Evolutionary conservation across 192 early-diverging fungal species (phyloP), one percentile per base, ranked within the genome.

Genomic region (Pilobolus umbonatus): DNA sequence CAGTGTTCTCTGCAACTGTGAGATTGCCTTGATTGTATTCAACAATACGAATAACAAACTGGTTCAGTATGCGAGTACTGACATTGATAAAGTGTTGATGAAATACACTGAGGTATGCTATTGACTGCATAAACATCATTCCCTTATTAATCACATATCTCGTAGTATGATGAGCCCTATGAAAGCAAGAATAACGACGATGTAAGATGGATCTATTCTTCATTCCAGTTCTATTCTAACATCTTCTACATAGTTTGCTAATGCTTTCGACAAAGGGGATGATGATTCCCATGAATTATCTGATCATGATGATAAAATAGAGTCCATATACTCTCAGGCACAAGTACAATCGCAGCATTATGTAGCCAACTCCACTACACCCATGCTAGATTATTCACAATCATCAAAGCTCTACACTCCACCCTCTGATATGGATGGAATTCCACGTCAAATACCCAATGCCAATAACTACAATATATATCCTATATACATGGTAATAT

Each of bases 21-120:
- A 97, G 65, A 91, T 97, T 28, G 93, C 87, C 5, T 79, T 97
- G 17, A 89, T 97, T 45, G 90, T 97, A 59, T 95, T 96, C 74
- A 57, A 57, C 30, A 94, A 87, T 74, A 84, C 84, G 25, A 91
- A 90, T 57, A 89, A 93, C 76, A 96, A 96, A 68, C 80, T 97
- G 8, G 86, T 93, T 38, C 91, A 96, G 69, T 97, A 93, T 66
- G 84, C 92, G 0, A 88, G 85, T 21, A 83, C 85, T 29, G 92
- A 97, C 61, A 97, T 97, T 74, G 95, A 97, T 74, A 82, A 85
- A 54, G 89, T 96, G 39, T 68, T 96, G 52, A 78, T 96, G 75
- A 82, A 84, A 49, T 96, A 95, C 64, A 93, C 94, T 3, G 88
- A 88, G 72, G 76, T 73, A 31, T 45, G 19, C 12, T 30, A 14